Percentiles rank a stretch among this genome's conserved stretches.
Conservation (phyloP, 148 eudicot species). For the Heliosperma pusillum region DNA sequence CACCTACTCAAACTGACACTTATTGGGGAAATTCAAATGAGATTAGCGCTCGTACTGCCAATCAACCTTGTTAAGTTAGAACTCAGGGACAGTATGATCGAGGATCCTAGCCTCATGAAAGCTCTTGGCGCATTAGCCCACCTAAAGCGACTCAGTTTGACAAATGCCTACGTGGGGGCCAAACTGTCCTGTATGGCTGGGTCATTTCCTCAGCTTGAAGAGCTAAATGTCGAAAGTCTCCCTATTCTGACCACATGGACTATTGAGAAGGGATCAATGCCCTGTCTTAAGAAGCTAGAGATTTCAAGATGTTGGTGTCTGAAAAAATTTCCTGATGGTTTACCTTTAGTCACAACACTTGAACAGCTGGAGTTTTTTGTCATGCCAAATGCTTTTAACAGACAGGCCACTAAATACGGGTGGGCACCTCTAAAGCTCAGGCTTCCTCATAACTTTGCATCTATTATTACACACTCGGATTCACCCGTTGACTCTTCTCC, state of each 20-base stretch:
- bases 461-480: constrained; percentile 15
- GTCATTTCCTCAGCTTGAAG: constrained; percentile 13
- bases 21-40: constrained; percentile 12
- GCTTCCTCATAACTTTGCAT: constrained; percentile 12
- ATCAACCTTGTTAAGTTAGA: constrained; percentile 20
- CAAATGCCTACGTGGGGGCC: constrained; percentile 16
- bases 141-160: constrained; percentile 16
- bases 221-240: constrained; percentile 8
- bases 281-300: constrained; percentile 16
- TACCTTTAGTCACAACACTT: constrained; percentile 2
- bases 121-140: constrained; percentile 16
- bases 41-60: constrained; percentile 10
- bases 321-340: neutral
- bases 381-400: neutral
- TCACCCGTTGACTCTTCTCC: constrained; percentile 12
- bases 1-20: constrained; percentile 20
- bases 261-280: constrained; percentile 9
- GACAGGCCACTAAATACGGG: neutral
- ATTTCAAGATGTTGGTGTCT: constrained; percentile 8
- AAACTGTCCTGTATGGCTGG: neutral
- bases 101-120: constrained; percentile 11
- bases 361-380: constrained; percentile 15
- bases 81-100: constrained; percentile 11
- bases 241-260: neutral
- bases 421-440: neutral